phyloP scores from a whole-genome alignment of 306 rosid genomes.

The Sicyos edulis region DNA sequence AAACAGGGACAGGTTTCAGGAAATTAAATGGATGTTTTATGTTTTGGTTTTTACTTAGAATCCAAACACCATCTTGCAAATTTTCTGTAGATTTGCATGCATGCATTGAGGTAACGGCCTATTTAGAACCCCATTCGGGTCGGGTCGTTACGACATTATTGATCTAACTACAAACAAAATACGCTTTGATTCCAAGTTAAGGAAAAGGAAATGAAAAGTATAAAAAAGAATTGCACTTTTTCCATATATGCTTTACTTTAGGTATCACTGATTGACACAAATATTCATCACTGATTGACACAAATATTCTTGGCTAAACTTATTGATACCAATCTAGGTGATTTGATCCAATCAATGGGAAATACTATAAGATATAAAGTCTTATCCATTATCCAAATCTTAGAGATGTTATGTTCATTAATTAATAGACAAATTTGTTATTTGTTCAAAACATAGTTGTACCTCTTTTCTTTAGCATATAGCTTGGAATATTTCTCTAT shows the following conservation, averaged over 20 bases:
- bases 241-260: too few relatives aligned
- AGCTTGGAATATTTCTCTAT: background rate
- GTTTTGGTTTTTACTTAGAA: too few relatives aligned
- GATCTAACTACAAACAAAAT: background rate
- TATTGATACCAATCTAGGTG: background rate
- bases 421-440: background rate
- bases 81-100: too few relatives aligned
- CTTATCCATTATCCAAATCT: conserved; percentile 17
- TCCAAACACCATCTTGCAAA: too few relatives aligned
- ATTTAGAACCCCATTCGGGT: too few relatives aligned
- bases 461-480: background rate
- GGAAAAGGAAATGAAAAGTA: background rate
- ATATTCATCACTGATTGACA: too few relatives aligned
- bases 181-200: conserved; percentile 10
- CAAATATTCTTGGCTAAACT: too few relatives aligned
- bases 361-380: background rate
- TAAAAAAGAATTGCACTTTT: background rate
- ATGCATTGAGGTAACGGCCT: too few relatives aligned
- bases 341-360: conserved; percentile 10
- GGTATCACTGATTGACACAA: too few relatives aligned
- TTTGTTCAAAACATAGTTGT: background rate
- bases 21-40: too few relatives aligned
- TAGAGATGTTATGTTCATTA: background rate
- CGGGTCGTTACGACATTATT: too few relatives aligned
- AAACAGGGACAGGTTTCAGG: too few relatives aligned